These are phyloP conservation scores for Mallotus nudiflorus DNA, from an alignment of 345 rosid genomes.

Conservation along the genomic window DNA sequence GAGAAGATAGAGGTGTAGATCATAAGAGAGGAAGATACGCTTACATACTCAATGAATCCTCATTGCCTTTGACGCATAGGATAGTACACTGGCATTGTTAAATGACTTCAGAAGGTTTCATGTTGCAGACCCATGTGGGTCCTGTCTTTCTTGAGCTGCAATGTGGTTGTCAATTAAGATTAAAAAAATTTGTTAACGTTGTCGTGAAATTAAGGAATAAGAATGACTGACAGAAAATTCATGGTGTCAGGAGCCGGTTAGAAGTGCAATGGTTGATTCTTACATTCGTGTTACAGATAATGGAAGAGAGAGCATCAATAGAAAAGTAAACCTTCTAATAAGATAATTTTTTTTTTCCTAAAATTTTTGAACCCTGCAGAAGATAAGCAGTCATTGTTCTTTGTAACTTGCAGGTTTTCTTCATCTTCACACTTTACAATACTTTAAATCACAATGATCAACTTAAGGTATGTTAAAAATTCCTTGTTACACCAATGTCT, in stretches of 20 bases:
- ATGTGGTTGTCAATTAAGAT: too few species aligned
- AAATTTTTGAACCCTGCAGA: neutral
- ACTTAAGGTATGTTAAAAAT: conserved; percentile 55
- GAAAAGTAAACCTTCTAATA: conserved; percentile 52
- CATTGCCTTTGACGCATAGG: too few species aligned
- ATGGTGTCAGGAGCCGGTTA: conserved; percentile 59
- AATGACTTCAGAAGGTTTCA: too few species aligned
- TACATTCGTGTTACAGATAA: conserved; percentile 82
- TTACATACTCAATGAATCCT: too few species aligned
- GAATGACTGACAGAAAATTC: neutral
- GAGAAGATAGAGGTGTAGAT: too few species aligned
- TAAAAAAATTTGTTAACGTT: neutral
- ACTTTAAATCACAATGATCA: conserved; percentile 69
- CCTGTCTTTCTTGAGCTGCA: neutral
- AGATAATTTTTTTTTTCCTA: too few species aligned
- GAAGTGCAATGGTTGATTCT: conserved; percentile 68
- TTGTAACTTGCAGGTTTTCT: conserved; percentile 61
- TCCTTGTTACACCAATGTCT: too few species aligned
- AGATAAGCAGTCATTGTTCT: neutral
- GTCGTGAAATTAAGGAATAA: neutral
- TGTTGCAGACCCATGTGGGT: too few species aligned
- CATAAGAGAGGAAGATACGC: too few species aligned
- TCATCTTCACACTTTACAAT: conserved; percentile 74
- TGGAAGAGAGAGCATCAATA: conserved; percentile 84
- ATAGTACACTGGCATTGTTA: too few species aligned